Conservation (phyloP, 2,329 filamentous ascomycete genomes). For the Amylocarpus encephaloides region DNA sequence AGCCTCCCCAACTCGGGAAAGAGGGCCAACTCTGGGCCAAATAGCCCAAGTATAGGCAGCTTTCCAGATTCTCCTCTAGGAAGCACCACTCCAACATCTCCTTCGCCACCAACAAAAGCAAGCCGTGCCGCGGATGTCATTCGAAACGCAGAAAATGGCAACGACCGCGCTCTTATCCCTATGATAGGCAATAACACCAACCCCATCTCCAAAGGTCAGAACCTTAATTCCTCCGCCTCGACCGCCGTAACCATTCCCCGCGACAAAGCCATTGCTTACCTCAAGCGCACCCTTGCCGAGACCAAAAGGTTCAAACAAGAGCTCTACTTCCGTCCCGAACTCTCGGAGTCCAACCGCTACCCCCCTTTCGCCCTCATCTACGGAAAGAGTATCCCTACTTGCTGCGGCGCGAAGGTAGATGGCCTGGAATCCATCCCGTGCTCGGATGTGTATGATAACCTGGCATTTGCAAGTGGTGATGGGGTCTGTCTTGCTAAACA, state of each 20-base stretch:
- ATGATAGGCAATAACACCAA: conserved; percentile 19
- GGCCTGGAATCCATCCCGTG: conserved; percentile 68
- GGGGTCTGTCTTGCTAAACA: conserved; percentile 82
- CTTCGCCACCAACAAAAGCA: conserved; percentile 21
- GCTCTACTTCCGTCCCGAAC: conserved; percentile 53
- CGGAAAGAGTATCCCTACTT: conserved; percentile 78
- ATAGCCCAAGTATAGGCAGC: conserved; percentile 10
- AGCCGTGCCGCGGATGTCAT: conserved; percentile 24
- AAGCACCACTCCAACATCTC: conserved; percentile 15
- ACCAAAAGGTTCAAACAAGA: conserved; percentile 71
- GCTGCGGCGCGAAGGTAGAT: conserved; percentile 71
- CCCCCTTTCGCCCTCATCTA: conserved; percentile 80
- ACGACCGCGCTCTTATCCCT: conserved; percentile 26
- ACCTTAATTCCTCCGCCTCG: conserved; percentile 26
- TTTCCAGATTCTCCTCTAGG: conserved; percentile 16
- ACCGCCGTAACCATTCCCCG: conserved; percentile 30
- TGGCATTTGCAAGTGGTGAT: conserved; percentile 81
- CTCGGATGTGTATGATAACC: conserved; percentile 74
- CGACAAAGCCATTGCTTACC: conserved; percentile 50
- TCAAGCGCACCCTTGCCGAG: conserved; percentile 65
- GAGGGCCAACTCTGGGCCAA: conserved; percentile 21
- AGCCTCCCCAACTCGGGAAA: conserved; percentile 28
- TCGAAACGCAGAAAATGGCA: conserved; percentile 21
- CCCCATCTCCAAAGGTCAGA: conserved; percentile 20
- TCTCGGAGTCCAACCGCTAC: conserved; percentile 64